Evolutionary conservation across 208 protist species (phyloP).

Genomic region (Angomonas desouzai): DNA sequence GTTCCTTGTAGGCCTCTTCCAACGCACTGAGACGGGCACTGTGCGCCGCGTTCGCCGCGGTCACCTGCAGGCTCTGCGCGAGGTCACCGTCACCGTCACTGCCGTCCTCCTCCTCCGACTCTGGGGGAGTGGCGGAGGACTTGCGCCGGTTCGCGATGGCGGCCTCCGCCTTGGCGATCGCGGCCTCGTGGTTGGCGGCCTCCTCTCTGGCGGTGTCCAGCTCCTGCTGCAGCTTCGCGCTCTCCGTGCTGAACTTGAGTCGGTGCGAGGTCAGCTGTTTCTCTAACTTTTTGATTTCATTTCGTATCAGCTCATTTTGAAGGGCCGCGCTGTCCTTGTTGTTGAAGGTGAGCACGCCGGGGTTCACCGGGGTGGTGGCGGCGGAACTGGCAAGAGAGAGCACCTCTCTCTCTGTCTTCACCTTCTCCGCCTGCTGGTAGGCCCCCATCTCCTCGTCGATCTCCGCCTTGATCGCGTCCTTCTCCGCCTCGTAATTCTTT

Average conservation of each 20-base stretch:
- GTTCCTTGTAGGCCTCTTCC: conserved; percentile 30
- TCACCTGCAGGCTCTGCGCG: neutral
- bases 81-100: neutral
- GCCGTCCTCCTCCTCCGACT: neutral
- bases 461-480: conserved; percentile 35
- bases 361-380: neutral
- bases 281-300: conserved; percentile 5
- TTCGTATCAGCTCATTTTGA: neutral
- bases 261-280: neutral
- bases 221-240: neutral
- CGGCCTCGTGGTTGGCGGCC: neutral
- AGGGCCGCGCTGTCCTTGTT: neutral
- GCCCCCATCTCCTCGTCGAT: conserved; percentile 59
- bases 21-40: conserved; percentile 24
- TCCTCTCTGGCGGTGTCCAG: conserved; percentile 1
- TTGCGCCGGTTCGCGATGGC: conserved; percentile 2
- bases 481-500: conserved; percentile 43
- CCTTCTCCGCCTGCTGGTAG: conserved; percentile 32
- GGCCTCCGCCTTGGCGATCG: neutral
- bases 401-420: conserved; percentile 25
- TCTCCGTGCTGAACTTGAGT: neutral
- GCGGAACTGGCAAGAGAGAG: conserved; percentile 6
- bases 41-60: conserved; percentile 16
- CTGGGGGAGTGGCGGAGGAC: neutral
- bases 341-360: too few species aligned